phyloP scores from a whole-genome alignment of 257 asterid genomes.

The Solanum acaule region DNA sequence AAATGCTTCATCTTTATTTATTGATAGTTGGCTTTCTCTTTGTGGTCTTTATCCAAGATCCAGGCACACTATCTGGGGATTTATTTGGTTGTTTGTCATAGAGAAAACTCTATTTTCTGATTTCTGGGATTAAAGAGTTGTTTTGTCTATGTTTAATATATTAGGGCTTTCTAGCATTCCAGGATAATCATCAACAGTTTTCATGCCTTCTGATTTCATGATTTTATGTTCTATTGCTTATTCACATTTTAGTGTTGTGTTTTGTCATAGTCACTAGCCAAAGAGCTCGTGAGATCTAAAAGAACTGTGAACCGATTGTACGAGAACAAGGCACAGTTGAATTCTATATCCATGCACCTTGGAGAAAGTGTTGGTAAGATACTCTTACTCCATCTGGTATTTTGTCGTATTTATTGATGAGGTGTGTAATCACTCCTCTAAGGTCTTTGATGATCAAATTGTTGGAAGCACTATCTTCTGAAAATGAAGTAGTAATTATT shows the following conservation, averaged over 20 bases:
- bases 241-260: background rate
- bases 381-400: background rate
- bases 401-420: background rate
- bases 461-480: background rate
- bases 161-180: background rate
- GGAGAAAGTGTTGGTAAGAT: slow-evolving; percentile 90
- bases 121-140: background rate
- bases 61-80: background rate
- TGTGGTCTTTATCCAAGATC: background rate
- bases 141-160: background rate
- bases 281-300: slow-evolving; percentile 84
- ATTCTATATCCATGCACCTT: slow-evolving; percentile 90
- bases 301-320: slow-evolving; percentile 75
- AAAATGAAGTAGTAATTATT: background rate
- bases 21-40: background rate
- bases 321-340: slow-evolving; percentile 92
- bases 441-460: background rate
- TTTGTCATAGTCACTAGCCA: slow-evolving; percentile 61
- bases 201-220: background rate
- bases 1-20: background rate
- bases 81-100: background rate
- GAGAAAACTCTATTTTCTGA: background rate
- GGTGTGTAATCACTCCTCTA: background rate
- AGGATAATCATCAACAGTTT: background rate
- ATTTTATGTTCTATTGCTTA: background rate